phyloP scores from a whole-genome alignment of 495 filamentous ascomycete genomes.

The Penicillium subrubescens region DNA sequence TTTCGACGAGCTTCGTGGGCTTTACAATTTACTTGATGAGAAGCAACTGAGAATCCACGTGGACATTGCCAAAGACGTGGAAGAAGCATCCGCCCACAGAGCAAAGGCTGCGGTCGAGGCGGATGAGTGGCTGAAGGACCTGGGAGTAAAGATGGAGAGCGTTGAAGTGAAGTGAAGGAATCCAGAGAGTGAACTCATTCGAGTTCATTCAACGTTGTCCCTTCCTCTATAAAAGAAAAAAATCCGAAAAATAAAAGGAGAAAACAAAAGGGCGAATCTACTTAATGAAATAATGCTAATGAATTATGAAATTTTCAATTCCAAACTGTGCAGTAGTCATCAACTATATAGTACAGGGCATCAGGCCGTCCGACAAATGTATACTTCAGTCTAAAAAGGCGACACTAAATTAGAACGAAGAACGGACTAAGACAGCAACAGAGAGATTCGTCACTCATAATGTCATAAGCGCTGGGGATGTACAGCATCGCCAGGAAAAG shows the following conservation, averaged over 20 bases:
- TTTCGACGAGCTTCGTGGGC: constrained; percentile 13
- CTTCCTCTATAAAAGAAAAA: background rate
- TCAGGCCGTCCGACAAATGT: constrained; percentile 9
- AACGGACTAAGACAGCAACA: background rate
- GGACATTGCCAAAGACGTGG: constrained; percentile 1
- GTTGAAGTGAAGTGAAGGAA: background rate
- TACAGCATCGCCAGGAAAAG: background rate
- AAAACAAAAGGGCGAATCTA: no score
- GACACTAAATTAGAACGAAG: background rate
- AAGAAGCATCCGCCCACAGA: background rate
- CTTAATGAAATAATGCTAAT: no score
- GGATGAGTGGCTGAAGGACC: background rate
- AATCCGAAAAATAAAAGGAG: no score
- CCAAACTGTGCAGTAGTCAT: background rate
- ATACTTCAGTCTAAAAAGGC: background rate
- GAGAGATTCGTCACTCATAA: constrained; percentile 29
- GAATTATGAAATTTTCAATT: no score
- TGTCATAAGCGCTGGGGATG: constrained; percentile 16
- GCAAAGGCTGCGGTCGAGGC: background rate
- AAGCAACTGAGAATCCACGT: constrained; percentile 18
- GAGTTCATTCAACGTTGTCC: background rate
- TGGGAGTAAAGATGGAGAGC: background rate
- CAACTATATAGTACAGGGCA: constrained; percentile 28
- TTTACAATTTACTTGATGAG: constrained; percentile 10
- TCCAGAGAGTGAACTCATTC: background rate